Evolutionary conservation across 2,329 filamentous ascomycete genomes (phyloP).

Genomic region (Colletotrichum sp.): DNA sequence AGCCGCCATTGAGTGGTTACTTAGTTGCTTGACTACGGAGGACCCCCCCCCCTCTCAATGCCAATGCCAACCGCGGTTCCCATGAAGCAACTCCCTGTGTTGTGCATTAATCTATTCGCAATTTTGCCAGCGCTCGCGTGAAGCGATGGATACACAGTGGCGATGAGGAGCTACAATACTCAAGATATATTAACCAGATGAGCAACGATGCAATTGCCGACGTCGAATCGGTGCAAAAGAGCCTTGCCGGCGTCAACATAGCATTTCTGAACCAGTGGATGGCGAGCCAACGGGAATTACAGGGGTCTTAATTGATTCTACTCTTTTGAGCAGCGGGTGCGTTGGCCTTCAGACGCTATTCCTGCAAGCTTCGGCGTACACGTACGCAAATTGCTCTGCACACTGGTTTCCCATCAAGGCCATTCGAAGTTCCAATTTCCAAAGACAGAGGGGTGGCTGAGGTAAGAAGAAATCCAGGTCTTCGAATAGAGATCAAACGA

Average conservation of each 20-base stretch:
- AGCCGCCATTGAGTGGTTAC: too few relatives aligned
- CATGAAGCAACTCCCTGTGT: background rate
- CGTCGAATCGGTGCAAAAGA: background rate
- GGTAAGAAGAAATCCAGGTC: background rate
- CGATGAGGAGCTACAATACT: background rate
- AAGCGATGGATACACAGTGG: background rate
- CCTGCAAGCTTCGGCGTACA: background rate
- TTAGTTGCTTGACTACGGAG: too few relatives aligned
- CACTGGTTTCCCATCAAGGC: background rate
- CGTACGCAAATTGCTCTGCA: background rate
- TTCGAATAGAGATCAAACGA: background rate
- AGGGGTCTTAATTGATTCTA: constrained; percentile 6
- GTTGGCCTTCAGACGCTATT: background rate
- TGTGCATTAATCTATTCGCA: background rate
- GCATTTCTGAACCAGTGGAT: background rate
- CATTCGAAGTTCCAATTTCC: background rate
- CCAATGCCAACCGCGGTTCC: too few relatives aligned
- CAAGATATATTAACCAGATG: background rate
- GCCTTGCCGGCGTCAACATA: background rate
- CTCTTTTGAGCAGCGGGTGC: background rate
- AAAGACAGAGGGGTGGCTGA: background rate
- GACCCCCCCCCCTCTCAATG: too few relatives aligned
- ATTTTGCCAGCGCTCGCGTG: background rate
- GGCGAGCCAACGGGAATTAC: background rate
- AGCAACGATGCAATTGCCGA: background rate